Evolutionary conservation across 108 stramenopile species (phyloP), one percentile per base, ranked within the genome.

Genomic region (Cyclotella kingstonii): DNA sequence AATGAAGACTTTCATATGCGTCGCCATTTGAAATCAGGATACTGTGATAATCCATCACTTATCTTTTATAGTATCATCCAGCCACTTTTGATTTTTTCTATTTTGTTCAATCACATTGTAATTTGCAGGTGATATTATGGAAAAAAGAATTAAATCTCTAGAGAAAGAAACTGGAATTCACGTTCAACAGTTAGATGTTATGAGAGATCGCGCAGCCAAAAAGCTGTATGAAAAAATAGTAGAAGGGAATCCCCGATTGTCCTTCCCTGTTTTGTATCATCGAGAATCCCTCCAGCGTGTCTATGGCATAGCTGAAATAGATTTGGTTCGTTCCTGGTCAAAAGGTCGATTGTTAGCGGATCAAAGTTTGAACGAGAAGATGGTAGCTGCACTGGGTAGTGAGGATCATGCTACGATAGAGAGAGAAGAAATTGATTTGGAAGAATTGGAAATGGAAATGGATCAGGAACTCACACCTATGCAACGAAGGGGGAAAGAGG

Each of bases 401-500:
- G 49, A 72, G 38, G 66, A 66, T 2, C 31, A 57, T 35, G 75
- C 64, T 5, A 61, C 60, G 34, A 54, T 57, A 14, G 76, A 73
- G 52, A n/a, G n/a, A n/a, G 73, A 85, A 55, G 78, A 79, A 44
- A 68, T 63, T 62, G 70, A 74, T 18, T 55, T 84, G 59, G 88
- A 90, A 43, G 79, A 86, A 50, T 66, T 81, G 28, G 87, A 88
- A 19, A 49, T 88, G 60, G 63, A 85, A 51, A 76, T 81, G 55
- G 80, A 84, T 49, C 39, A 64, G 22, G 66, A 79, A 17, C 47
- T 90, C 39, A 83, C 83, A 2, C 82, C 79, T 2, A 35, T 72
- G 42, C 85, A 90, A 67, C 73, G 76, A 34, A 72, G 80, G 53
- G 88, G 88, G 35, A 90, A 86, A 64, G 72, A 84, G 50, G 82